Evolutionary conservation across 2,329 filamentous ascomycete species (phyloP).

Genomic region (Madurella mycetomatis): DNA sequence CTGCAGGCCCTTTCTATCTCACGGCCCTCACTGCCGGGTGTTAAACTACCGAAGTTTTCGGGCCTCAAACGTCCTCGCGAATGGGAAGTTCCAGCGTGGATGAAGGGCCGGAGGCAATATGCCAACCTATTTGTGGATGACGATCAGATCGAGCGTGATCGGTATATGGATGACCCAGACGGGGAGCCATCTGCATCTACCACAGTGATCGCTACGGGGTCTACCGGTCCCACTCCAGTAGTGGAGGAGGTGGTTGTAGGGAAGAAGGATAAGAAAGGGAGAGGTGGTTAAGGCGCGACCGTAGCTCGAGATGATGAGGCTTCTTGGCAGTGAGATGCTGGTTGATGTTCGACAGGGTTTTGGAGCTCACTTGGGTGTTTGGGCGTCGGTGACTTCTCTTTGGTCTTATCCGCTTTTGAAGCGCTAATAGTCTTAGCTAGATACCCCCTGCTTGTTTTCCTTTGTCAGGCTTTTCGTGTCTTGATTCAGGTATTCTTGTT

Average conservation of each 20-base stretch:
- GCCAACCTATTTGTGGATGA: constrained; percentile 18
- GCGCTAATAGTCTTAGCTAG: no score
- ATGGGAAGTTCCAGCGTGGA: constrained; percentile 14
- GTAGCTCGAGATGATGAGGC: not conserved
- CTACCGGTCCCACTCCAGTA: constrained; percentile 9
- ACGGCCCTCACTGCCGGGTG: not conserved
- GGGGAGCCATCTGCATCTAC: constrained; percentile 1
- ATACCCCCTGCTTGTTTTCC: no score
- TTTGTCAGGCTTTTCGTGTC: no score
- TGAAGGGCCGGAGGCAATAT: constrained; percentile 4
- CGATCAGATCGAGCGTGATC: constrained; percentile 12
- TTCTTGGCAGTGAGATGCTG: no score
- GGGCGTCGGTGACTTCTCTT: no score
- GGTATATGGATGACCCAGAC: constrained; percentile 18
- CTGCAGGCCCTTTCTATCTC: constrained; percentile 1
- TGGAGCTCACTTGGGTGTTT: no score
- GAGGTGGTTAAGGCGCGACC: not conserved
- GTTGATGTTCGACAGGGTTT: no score
- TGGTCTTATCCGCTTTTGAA: no score
- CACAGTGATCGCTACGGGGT: constrained; percentile 9
- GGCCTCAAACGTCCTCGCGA: constrained; percentile 5
- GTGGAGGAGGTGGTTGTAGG: constrained; percentile 19
- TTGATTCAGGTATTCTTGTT: no score
- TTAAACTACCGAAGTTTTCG: constrained; percentile 3
- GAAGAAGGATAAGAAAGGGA: constrained; percentile 18